Conservation (phyloP, 768 basidiomycete species). For the Podaxis rugospora region DNA sequence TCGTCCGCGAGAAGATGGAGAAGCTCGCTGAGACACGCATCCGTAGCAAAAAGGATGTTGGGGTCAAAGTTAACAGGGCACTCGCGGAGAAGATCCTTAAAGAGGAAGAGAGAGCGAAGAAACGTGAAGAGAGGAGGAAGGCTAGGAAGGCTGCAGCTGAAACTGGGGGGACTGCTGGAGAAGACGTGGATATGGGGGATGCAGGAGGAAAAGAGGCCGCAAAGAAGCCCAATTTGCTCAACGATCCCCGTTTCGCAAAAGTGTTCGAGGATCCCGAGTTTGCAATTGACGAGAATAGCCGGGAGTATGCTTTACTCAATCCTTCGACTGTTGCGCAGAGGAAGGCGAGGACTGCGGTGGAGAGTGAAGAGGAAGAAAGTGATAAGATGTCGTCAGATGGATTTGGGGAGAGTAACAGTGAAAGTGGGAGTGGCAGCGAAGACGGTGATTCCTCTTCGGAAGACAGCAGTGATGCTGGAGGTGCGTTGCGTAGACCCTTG, state of each 20-base stretch:
- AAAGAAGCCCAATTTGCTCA: constrained; percentile 52
- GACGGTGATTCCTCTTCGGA: constrained; percentile 19
- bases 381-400: constrained; percentile 62
- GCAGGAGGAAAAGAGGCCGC: constrained; percentile 29
- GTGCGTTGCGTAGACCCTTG: constrained; percentile 26
- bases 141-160: constrained; percentile 29
- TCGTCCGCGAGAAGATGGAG: constrained; percentile 86
- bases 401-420: constrained; percentile 37
- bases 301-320: constrained; percentile 91
- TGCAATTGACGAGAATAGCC: constrained; percentile 80
- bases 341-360: constrained; percentile 64
- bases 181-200: constrained; percentile 31
- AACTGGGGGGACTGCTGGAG: constrained; percentile 24
- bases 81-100: constrained; percentile 81
- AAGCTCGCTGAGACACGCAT: constrained; percentile 93
- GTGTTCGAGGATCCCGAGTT: constrained; percentile 92
- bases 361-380: constrained; percentile 87
- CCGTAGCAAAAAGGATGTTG: constrained; percentile 68
- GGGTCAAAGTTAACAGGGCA: constrained; percentile 70
- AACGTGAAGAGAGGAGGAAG: constrained; percentile 52
- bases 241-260: constrained; percentile 84
- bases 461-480: constrained; percentile 57
- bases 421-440: constrained; percentile 32
- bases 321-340: constrained; percentile 72
- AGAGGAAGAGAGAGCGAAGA: constrained; percentile 58